Evolutionary conservation across 768 basidiomycete genomes (phyloP), one percentile per base, ranked within the genome.

Genomic region (Inosperma sp.): DNA sequence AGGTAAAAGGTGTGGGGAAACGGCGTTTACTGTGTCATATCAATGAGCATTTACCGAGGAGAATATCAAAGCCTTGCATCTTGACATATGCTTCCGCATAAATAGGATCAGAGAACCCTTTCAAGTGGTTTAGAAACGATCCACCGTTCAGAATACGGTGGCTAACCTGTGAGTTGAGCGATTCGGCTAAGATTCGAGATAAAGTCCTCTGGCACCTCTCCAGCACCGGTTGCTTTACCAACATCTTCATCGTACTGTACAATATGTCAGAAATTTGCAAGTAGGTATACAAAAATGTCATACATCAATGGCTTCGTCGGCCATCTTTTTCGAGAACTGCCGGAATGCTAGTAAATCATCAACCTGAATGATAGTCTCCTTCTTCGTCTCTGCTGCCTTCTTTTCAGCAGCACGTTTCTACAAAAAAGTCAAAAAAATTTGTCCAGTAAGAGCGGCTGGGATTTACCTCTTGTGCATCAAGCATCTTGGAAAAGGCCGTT

Each of bases 21-120:
- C 40, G 36, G 9, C 26, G 30, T 16, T 19, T n/a, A n/a, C n/a
- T n/a, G n/a, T n/a, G 25, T 16, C 8, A 10, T 26, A 29, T 19
- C 22, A 21, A 8, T n/a, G 40, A 31, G 43, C 2, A 63, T 74
- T 21, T 48, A 90, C 90, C 92, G 3, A 99, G 81, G 34, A 92
- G 70, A 62, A 99, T 96, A 65, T 99, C 95, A 66, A 98, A 98
- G 31, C 93, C 93, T 57, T 97, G 91, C 69, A 98, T 91, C 67
- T 93, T 95, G 58, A 98, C 94, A 62, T 91, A 92, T 2, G 95
- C 94, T 66, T 99, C 96, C 7, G 94, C 94, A 60, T 98, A 98
- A 55, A 99, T 92, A 9, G 95, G 92, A 65, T 98, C 96, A 22
- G 94, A 96, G 79, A 98, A 98, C 26, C 95, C 93, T 84, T 27